Percentiles rank a stretch among this genome's conserved stretches.
Evolutionary conservation across 2,329 filamentous ascomycete species (phyloP).

Genomic region (Lizonia empirigonia): DNA sequence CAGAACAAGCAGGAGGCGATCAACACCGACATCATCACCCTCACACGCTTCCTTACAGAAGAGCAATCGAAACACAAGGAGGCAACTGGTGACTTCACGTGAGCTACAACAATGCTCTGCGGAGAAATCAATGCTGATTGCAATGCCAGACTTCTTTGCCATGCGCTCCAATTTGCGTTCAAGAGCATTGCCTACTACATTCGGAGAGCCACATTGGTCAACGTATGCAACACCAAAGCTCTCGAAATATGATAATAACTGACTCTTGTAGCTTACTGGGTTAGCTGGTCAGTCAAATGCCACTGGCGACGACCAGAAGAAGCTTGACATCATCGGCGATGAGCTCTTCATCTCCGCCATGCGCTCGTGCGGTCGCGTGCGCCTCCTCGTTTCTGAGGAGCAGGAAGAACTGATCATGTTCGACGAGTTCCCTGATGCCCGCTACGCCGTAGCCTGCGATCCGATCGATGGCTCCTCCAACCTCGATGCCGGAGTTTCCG

Average conservation of each 20-base stretch:
- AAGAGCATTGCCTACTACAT: slow-evolving; percentile 99
- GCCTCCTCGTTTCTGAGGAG: slow-evolving; percentile 95
- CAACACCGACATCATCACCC: slow-evolving; percentile 94
- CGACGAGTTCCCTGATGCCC: slow-evolving; percentile 71
- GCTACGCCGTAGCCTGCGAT: slow-evolving; percentile 95
- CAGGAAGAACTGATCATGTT: slow-evolving; percentile 93
- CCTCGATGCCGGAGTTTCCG: slow-evolving; percentile 94
- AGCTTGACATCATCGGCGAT: slow-evolving; percentile 98
- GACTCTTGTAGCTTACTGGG: slow-evolving; percentile 70
- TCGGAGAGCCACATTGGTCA: slow-evolving; percentile 90
- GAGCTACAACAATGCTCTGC: slow-evolving; percentile 24
- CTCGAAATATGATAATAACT: slow-evolving; percentile 9
- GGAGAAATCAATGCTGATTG: not conserved
- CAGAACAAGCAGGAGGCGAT: slow-evolving; percentile 71
- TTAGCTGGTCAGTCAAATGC: slow-evolving; percentile 93
- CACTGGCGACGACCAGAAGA: slow-evolving; percentile 98
- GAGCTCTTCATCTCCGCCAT: slow-evolving; percentile 97
- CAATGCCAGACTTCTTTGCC: slow-evolving; percentile 79
- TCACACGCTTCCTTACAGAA: slow-evolving; percentile 94
- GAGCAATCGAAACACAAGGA: slow-evolving; percentile 92
- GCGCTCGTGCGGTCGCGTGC: slow-evolving; percentile 88
- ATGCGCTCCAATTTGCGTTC: slow-evolving; percentile 98
- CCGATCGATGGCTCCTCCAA: slow-evolving; percentile 98
- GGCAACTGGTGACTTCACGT: slow-evolving; percentile 99
- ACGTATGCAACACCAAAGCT: slow-evolving; percentile 53